Base-by-base conservation (phyloP, 1,284 basidiomycete species). In the Cystobasidiaceae sp. region DNA sequence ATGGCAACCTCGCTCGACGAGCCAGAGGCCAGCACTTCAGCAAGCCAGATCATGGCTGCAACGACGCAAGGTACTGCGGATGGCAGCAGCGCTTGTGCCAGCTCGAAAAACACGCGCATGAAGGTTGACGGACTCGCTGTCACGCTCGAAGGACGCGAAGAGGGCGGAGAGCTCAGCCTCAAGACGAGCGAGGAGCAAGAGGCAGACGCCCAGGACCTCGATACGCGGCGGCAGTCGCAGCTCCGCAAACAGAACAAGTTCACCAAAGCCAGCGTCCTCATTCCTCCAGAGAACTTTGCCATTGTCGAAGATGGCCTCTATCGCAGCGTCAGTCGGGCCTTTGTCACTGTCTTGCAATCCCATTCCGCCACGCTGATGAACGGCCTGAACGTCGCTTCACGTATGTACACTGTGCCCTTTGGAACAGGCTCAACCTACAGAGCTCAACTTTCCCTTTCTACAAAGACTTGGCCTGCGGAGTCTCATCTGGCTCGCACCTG, bases 401-500 rank as follows among this genome's bases (percentile, higher is more conserved):
- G n/a, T 5, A 39, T 54, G 25, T 28, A 33, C 21, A 27, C 19
- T 28, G 28, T 28, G 8, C 3, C 33, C 27, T 33, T 21, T n/a
- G n/a, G n/a, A n/a, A 9, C 41, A 66, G 21, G 80, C 80, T 8
- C 80, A 82, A 70, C 81, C 81, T 1, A 79, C 80, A 45, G 79
- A 81, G 68, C 77, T 81, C 69, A 81, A 81, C 73, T 80, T 81
- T 67, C 79, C 79, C 0, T 82, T 82, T 63, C 73, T 82, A 28
- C 80, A 81, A 70, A 79, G 80, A 69, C 76, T 82, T 21, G 73
- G 76, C 6, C 72, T 82, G 45, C 77, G 75, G 64, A 78, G 76
- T 3, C 77, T 82, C 56, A 79, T 82, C 67, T 82, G 80, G 80
- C 78, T 82, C 3, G 81, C 81, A 0, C 80, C 81, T 1, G 80